Evolutionary conservation across 352 stramenopile genomes (phyloP).

Genomic region (Aphanomyces stellatus): DNA sequence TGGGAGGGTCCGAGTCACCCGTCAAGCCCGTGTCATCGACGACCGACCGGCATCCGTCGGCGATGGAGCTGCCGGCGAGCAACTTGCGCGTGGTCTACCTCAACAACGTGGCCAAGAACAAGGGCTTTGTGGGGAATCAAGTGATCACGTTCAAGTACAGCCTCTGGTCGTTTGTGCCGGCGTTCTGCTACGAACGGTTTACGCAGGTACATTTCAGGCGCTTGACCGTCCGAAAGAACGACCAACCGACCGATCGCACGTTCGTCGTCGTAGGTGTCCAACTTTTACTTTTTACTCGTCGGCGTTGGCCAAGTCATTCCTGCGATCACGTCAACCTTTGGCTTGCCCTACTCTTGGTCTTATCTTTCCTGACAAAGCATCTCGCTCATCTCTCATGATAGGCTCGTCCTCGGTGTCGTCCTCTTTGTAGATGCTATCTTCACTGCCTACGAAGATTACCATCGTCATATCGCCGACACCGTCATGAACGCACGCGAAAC

Average conservation of each 20-base stretch:
- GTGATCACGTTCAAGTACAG: conserved; percentile 84
- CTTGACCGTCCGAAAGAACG: not conserved
- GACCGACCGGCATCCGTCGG: not conserved
- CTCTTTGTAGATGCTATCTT: conserved; percentile 81
- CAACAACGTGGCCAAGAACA: conserved; percentile 54
- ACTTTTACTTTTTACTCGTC: conserved; percentile 88
- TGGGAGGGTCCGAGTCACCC: not conserved
- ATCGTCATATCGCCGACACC: conserved; percentile 57
- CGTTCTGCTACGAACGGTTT: conserved; percentile 76
- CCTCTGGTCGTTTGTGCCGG: conserved; percentile 76
- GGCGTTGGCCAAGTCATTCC: conserved; percentile 78
- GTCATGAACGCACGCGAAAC: conserved; percentile 74
- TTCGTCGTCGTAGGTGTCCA: conserved; percentile 37
- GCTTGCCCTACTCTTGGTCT: conserved; percentile 74
- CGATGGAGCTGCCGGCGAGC: not conserved
- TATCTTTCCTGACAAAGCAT: not conserved
- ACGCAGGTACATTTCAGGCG: conserved; percentile 34
- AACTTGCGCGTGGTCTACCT: conserved; percentile 60
- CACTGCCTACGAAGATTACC: conserved; percentile 74
- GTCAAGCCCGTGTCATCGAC: not conserved
- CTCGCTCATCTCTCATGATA: not conserved
- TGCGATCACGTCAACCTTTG: conserved; percentile 75
- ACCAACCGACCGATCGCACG: not conserved
- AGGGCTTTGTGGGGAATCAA: conserved; percentile 69
- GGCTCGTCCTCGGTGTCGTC: conserved; percentile 70